Conservation (phyloP, 257 asterid species). For the Mitragyna speciosa region DNA sequence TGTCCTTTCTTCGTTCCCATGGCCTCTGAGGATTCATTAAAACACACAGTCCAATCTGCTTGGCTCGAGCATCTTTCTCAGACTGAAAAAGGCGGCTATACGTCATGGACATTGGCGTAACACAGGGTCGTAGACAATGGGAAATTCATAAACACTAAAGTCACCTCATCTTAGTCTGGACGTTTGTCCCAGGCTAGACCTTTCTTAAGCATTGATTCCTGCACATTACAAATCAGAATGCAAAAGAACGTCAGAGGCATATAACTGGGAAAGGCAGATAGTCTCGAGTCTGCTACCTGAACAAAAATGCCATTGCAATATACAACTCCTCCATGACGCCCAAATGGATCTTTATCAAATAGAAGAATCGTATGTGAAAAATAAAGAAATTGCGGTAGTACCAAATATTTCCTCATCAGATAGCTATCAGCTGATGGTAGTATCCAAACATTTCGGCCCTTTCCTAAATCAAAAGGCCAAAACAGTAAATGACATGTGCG, state of each 20-base stretch:
- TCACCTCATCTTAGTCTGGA: conserved; percentile 70
- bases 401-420: too few relatives aligned
- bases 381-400: too few relatives aligned
- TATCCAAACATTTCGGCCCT: too few relatives aligned
- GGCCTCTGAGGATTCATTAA: conserved; percentile 90
- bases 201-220: conserved; percentile 93
- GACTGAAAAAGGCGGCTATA: conserved; percentile 43
- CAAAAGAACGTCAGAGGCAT: not conserved
- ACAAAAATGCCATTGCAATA: conserved; percentile 87
- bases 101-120: not conserved
- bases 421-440: too few relatives aligned
- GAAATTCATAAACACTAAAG: not conserved
- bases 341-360: conserved; percentile 78
- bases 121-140: too few relatives aligned
- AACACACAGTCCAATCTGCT: conserved; percentile 77
- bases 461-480: too few relatives aligned
- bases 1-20: conserved; percentile 94
- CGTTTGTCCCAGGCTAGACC: conserved; percentile 86
- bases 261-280: not conserved
- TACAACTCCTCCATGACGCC: conserved; percentile 77
- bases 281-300: conserved; percentile 49
- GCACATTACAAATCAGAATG: conserved; percentile 1
- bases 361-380: conserved; percentile 41
- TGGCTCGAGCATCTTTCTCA: conserved; percentile 86
- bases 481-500: too few relatives aligned